Evolutionary conservation across 176 grass and related monocot species (phyloP).

Genomic region (Aegilops bicornis): DNA sequence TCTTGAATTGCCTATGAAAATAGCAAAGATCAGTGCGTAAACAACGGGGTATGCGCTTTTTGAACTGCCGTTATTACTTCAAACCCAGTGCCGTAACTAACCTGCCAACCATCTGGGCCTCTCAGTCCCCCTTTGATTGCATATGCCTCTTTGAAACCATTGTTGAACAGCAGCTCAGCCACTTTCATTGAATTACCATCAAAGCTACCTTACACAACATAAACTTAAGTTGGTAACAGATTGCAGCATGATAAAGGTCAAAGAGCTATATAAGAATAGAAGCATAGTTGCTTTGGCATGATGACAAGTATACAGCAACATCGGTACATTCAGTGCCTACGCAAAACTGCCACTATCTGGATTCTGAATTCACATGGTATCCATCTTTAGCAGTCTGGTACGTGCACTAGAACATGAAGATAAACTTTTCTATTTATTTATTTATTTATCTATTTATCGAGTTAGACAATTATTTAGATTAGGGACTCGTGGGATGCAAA

Average conservation of each 20-base stretch:
- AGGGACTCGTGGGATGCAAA: neutral
- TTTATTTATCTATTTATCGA: neutral
- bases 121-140: constrained; percentile 81
- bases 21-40: neutral
- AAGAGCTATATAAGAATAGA: neutral
- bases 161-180: constrained; percentile 78
- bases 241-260: neutral
- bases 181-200: constrained; percentile 88
- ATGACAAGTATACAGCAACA: neutral
- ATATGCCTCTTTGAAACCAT: constrained; percentile 92
- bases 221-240: constrained; percentile 40
- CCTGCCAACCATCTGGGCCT: constrained; percentile 96
- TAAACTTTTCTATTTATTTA: neutral
- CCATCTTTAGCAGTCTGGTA: neutral
- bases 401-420: neutral
- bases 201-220: constrained; percentile 90
- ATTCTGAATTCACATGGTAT: neutral
- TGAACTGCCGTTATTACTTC: neutral
- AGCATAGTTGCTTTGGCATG: neutral
- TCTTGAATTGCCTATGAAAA: constrained; percentile 74
- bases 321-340: neutral
- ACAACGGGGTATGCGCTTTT: neutral
- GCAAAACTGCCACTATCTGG: neutral
- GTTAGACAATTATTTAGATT: neutral
- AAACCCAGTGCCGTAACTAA: constrained; percentile 15